Percentiles rank a stretch among this genome's conserved stretches.
Conservation (phyloP, 2,329 filamentous ascomycete genomes). For the Hymenoscyphus linearis region DNA sequence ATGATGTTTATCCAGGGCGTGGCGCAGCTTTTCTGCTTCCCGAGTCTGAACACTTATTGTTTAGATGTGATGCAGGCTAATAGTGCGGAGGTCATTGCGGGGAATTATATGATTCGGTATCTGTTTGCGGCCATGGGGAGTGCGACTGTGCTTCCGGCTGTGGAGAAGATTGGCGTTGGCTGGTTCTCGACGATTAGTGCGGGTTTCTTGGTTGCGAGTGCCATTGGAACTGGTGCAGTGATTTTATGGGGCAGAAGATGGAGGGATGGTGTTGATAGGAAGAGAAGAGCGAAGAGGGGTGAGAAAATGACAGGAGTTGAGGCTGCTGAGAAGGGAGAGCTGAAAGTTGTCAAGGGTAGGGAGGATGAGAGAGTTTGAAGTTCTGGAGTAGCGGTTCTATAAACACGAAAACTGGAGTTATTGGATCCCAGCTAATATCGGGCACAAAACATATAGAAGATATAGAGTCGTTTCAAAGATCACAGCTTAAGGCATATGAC, state of each 20-base stretch:
- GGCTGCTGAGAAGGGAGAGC: slow-evolving; percentile 4
- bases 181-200: slow-evolving; percentile 73
- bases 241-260: slow-evolving; percentile 26
- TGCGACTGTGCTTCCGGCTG: slow-evolving; percentile 66
- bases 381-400: neutral
- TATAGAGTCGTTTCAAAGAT: no score
- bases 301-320: neutral
- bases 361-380: slow-evolving; percentile 16
- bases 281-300: slow-evolving; percentile 36
- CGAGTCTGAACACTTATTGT: slow-evolving; percentile 73
- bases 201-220: slow-evolving; percentile 43
- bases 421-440: neutral
- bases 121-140: slow-evolving; percentile 67
- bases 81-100: slow-evolving; percentile 69
- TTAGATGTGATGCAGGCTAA: slow-evolving; percentile 72
- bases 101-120: slow-evolving; percentile 76
- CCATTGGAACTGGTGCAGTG: slow-evolving; percentile 18
- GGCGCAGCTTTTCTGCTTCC: slow-evolving; percentile 71
- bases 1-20: slow-evolving; percentile 72
- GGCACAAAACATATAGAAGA: no score
- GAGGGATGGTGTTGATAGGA: slow-evolving; percentile 47
- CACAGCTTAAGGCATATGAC: no score
- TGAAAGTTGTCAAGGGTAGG: slow-evolving; percentile 7
- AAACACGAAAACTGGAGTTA: neutral
- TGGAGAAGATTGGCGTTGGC: slow-evolving; percentile 70